Evolutionary conservation across 2,329 filamentous ascomycete species (phyloP).

Genomic region (Pestalotiopsis sp.): DNA sequence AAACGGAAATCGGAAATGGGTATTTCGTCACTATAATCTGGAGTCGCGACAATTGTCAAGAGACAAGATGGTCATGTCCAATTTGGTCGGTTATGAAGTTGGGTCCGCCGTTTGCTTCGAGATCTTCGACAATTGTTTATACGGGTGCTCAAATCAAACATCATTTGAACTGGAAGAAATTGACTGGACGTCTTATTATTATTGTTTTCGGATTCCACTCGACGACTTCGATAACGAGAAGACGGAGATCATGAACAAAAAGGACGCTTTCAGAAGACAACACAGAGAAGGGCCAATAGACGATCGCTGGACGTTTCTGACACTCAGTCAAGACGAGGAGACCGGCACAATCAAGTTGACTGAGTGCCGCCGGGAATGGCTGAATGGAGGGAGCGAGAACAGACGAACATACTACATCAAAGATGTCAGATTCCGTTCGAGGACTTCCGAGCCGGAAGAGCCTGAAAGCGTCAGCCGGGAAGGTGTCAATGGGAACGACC

Average conservation of each 20-base stretch:
- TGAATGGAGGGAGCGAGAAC: conserved; percentile 52
- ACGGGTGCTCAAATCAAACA: conserved; percentile 69
- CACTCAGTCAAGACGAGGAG: conserved; percentile 61
- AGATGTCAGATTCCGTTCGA: conserved; percentile 45
- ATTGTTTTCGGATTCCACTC: conserved; percentile 66
- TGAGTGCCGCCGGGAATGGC: conserved; percentile 73
- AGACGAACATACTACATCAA: conserved; percentile 69
- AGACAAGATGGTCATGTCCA: conserved; percentile 52
- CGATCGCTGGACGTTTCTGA: conserved; percentile 72
- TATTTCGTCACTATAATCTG: conserved; percentile 57
- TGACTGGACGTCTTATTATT: conserved; percentile 71
- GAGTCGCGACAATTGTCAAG: conserved; percentile 39
- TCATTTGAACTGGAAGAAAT: conserved; percentile 64
- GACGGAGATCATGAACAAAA: conserved; percentile 45
- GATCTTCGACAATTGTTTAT: conserved; percentile 67
- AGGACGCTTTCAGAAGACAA: conserved; percentile 64
- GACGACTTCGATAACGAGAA: conserved; percentile 40
- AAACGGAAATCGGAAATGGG: conserved; percentile 65
- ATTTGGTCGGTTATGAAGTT: conserved; percentile 66
- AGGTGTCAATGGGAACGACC: conserved; percentile 9
- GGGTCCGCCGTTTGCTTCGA: conserved; percentile 73
- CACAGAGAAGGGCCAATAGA: conserved; percentile 73
- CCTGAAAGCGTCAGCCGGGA: not conserved
- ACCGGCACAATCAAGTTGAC: conserved; percentile 63
- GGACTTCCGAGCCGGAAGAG: not conserved